Percentiles rank a stretch among this genome's conserved stretches.
Evolutionary conservation across 805 yeast genomes (phyloP).

Genomic region (Candida bentonensis): DNA sequence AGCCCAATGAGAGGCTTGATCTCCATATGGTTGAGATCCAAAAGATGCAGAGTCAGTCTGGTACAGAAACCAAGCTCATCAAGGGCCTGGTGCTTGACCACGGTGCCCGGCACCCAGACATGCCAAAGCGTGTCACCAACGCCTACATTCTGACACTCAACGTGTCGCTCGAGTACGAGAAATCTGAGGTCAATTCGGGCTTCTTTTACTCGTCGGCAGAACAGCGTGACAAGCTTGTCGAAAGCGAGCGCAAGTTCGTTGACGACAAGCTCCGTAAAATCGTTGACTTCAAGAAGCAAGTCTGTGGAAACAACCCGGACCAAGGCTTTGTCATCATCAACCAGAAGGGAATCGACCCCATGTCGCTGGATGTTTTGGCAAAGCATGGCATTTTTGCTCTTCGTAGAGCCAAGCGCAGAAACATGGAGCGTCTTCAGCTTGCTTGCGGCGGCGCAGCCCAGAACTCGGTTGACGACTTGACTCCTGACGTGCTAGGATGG

Average conservation of each 20-base stretch:
- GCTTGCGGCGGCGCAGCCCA: slow-evolving; percentile 97
- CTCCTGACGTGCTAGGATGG: slow-evolving; percentile 66
- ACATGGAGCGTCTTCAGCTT: slow-evolving; percentile 95
- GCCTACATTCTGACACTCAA: slow-evolving; percentile 79
- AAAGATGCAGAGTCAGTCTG: slow-evolving; percentile 91
- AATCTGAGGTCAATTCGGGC: slow-evolving; percentile 93
- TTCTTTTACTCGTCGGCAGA: slow-evolving; percentile 91
- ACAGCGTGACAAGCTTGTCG: slow-evolving; percentile 88
- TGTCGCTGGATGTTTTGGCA: slow-evolving; percentile 89
- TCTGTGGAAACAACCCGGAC: slow-evolving; percentile 60
- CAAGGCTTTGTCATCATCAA: slow-evolving; percentile 86
- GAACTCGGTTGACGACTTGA: slow-evolving; percentile 86
- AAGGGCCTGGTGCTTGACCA: slow-evolving; percentile 91
- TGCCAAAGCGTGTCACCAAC: slow-evolving; percentile 80
- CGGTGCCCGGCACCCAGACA: slow-evolving; percentile 98
- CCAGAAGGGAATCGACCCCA: slow-evolving; percentile 97
- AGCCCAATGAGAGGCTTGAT: slow-evolving; percentile 45
- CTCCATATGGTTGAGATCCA: slow-evolving; percentile 96
- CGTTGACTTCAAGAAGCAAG: slow-evolving; percentile 83
- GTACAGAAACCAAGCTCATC: slow-evolving; percentile 69
- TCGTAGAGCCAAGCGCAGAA: slow-evolving; percentile 96
- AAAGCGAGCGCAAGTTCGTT: slow-evolving; percentile 84
- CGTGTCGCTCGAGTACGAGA: slow-evolving; percentile 92
- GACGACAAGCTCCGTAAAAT: slow-evolving; percentile 87
- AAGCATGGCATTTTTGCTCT: slow-evolving; percentile 85